phyloP scores from a whole-genome alignment of 352 stramenopile species.

The Bremia lactucae region DNA sequence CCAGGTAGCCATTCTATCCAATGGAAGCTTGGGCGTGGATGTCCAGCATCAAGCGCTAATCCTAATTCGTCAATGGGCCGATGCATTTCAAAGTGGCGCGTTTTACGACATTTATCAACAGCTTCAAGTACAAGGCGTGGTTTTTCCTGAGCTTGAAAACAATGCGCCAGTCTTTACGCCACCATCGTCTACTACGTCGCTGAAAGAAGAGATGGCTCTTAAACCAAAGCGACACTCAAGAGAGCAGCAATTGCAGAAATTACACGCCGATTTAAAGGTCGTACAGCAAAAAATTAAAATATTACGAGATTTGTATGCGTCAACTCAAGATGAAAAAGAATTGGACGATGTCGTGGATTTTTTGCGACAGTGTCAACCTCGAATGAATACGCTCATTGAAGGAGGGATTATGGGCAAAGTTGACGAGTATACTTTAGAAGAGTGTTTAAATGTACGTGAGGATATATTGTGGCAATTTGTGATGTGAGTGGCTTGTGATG shows the following conservation, averaged over 20 bases:
- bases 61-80: slow-evolving; percentile 77
- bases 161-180: slow-evolving; percentile 66
- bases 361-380: slow-evolving; percentile 68
- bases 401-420: slow-evolving; percentile 78
- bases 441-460: slow-evolving; percentile 63
- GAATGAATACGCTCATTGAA: slow-evolving; percentile 85
- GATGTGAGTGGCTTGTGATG: no score
- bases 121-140: slow-evolving; percentile 62
- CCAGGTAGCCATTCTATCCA: slow-evolving; percentile 51
- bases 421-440: slow-evolving; percentile 64
- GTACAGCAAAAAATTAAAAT: slow-evolving; percentile 62
- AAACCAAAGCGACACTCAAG: slow-evolving; percentile 16
- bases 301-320: slow-evolving; percentile 30
- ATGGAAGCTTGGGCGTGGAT: slow-evolving; percentile 56
- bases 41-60: slow-evolving; percentile 65
- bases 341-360: slow-evolving; percentile 74
- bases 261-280: slow-evolving; percentile 52
- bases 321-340: slow-evolving; percentile 24
- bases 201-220: slow-evolving; percentile 4
- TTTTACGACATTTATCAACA: slow-evolving; percentile 75
- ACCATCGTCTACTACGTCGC: slow-evolving; percentile 21
- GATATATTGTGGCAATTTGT: no score
- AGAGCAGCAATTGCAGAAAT: slow-evolving; percentile 61
- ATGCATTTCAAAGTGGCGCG: slow-evolving; percentile 41
- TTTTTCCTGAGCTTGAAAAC: slow-evolving; percentile 58